phyloP scores from a whole-genome alignment of 2,329 filamentous ascomycete genomes.

The Penicillium janthinellum region DNA sequence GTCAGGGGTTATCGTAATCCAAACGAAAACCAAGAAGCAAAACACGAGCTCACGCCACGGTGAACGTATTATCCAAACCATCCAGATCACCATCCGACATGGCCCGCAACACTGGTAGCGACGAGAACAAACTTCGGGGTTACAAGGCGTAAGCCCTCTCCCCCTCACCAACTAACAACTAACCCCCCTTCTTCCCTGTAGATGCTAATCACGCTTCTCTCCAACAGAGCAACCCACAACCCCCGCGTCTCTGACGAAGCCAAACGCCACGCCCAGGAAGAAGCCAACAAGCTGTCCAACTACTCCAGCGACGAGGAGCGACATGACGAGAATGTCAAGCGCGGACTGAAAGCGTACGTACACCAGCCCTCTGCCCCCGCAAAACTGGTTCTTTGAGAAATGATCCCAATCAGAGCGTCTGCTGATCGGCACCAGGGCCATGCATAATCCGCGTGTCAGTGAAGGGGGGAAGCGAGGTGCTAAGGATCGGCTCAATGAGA shows the following conservation, averaged over 20 bases:
- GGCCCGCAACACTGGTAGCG: slow-evolving; percentile 3
- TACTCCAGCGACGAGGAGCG: slow-evolving; percentile 13
- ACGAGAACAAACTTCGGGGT: slow-evolving; percentile 21
- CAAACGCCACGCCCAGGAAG: slow-evolving; percentile 21
- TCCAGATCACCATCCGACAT: slow-evolving; percentile 3
- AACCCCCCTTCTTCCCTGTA: background rate
- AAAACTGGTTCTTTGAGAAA: background rate
- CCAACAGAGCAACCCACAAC: slow-evolving; percentile 22
- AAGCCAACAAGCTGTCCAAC: slow-evolving; percentile 16
- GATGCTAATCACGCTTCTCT: background rate
- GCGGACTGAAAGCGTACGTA: slow-evolving; percentile 30
- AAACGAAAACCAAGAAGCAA: background rate
- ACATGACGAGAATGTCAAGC: slow-evolving; percentile 22
- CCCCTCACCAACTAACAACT: too few relatives aligned
- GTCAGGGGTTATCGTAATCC: background rate
- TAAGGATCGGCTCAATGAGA: slow-evolving; percentile 13
- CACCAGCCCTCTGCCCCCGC: background rate
- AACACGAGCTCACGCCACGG: background rate
- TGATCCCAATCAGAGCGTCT: background rate
- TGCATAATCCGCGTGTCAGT: slow-evolving; percentile 22
- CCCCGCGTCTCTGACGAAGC: slow-evolving; percentile 20
- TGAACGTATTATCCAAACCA: slow-evolving; percentile 1
- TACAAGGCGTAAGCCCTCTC: slow-evolving; percentile 24
- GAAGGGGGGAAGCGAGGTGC: slow-evolving; percentile 13
- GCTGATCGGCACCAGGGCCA: slow-evolving; percentile 19